These are phyloP conservation scores for Hymenoscyphus fraxineus DNA, from an alignment of 2,329 filamentous ascomycete species.

Conservation along the genomic window DNA sequence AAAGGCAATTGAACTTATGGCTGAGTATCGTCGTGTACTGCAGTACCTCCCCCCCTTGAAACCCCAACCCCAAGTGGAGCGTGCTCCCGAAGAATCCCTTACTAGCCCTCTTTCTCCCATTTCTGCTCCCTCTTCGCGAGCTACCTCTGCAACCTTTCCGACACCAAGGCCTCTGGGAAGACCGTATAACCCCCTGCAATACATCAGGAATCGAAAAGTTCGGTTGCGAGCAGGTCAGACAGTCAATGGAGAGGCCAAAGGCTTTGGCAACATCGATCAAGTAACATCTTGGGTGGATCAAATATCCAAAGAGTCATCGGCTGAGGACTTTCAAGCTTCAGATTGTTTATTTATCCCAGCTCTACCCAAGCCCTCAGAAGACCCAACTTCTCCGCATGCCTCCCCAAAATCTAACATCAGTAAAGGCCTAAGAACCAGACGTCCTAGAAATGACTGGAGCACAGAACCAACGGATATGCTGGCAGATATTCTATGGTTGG, in stretches of 20 bases:
- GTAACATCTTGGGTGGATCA: conserved; percentile 76
- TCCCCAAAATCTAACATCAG: conserved; percentile 41
- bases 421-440: conserved; percentile 54
- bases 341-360: conserved; percentile 42
- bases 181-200: conserved; percentile 86
- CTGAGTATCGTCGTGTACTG: conserved; percentile 79
- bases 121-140: conserved; percentile 35
- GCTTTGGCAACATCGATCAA: conserved; percentile 69
- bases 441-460: conserved; percentile 80
- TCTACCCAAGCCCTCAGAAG: conserved; percentile 34
- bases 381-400: conserved; percentile 27
- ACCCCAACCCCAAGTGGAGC: conserved; percentile 35
- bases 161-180: conserved; percentile 50
- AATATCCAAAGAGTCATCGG: conserved; percentile 39
- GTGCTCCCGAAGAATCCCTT: conserved; percentile 40
- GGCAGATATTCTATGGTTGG: conserved; percentile 87
- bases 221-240: conserved; percentile 71
- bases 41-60: conserved; percentile 72
- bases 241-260: conserved; percentile 70
- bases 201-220: conserved; percentile 84
- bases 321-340: conserved; percentile 24
- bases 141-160: conserved; percentile 36
- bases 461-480: conserved; percentile 80
- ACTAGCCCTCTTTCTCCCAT: conserved; percentile 16
- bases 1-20: conserved; percentile 78